These are phyloP conservation scores for Backusella macrospora DNA, from an alignment of 192 early-diverging fungal species.

Conservation along the genomic window DNA sequence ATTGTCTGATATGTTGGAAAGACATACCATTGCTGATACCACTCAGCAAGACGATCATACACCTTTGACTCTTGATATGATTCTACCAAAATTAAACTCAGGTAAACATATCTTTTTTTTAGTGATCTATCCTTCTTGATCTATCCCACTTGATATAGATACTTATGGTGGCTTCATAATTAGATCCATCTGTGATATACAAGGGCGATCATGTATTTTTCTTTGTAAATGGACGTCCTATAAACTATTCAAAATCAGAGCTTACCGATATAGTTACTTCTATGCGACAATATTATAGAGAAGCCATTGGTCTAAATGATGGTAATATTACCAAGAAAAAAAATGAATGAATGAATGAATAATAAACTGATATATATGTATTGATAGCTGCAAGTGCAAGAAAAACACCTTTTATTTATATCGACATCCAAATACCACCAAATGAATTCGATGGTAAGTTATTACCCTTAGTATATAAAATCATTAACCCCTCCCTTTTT, in stretches of 20 bases:
- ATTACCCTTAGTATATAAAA: not conserved
- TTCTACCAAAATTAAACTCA: conserved; percentile 31
- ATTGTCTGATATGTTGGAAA: conserved; percentile 27
- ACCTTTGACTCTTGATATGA: not conserved
- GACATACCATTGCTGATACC: not conserved
- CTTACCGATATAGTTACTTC: conserved; percentile 35
- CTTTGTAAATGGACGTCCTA: conserved; percentile 44
- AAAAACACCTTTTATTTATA: conserved; percentile 32
- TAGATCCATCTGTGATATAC: conserved; percentile 31
- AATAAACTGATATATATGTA: not conserved
- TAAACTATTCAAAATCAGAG: conserved; percentile 34
- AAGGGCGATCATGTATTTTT: conserved; percentile 39
- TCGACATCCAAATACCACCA: conserved; percentile 22
- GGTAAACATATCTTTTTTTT: not conserved
- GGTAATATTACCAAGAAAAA: not conserved
- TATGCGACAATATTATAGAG: conserved; percentile 28
- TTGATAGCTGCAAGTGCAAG: not conserved
- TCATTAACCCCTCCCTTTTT: not conserved
- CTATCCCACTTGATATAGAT: too few species aligned
- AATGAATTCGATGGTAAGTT: conserved; percentile 30
- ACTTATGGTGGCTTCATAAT: not conserved
- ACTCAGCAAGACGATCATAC: not conserved
- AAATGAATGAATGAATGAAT: not conserved
- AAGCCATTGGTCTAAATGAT: conserved; percentile 17
- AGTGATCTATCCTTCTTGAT: not conserved